A percentile compares a stretch with the other conserved stretches of the same genome.
Conservation (phyloP, 2,329 filamentous ascomycete species). For the Seiridium unicorne region DNA sequence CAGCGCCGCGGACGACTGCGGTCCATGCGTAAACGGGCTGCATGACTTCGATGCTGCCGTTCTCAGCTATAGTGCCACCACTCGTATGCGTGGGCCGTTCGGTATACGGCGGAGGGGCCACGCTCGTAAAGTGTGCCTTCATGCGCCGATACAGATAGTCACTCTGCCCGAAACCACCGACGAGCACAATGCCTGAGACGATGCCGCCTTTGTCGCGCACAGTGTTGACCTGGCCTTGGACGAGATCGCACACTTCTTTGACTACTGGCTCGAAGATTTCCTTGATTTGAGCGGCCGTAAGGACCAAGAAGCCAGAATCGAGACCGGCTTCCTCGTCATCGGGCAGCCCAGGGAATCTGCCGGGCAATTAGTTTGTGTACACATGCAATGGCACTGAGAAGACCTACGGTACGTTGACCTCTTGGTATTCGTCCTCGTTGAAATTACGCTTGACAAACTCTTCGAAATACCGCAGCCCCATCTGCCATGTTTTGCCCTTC, state of each 20-base stretch:
- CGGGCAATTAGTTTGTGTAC: neutral
- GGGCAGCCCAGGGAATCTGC: constrained; percentile 67
- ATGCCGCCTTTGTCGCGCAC: constrained; percentile 61
- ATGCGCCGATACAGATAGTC: constrained; percentile 72
- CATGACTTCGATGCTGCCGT: constrained; percentile 71
- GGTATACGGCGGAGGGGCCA: constrained; percentile 61
- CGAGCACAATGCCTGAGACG: constrained; percentile 74
- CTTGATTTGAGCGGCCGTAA: constrained; percentile 68
- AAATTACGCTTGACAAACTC: constrained; percentile 85
- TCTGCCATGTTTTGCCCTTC: constrained; percentile 78
- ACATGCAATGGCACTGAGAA: neutral
- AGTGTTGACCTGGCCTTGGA: constrained; percentile 64
- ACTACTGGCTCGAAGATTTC: constrained; percentile 75
- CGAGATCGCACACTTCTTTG: constrained; percentile 66
- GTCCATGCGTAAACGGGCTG: constrained; percentile 83
- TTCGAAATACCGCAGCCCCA: constrained; percentile 77
- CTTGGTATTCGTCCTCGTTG: constrained; percentile 72
- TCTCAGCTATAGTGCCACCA: constrained; percentile 38
- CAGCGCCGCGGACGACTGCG: constrained; percentile 74
- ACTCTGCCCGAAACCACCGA: constrained; percentile 79
- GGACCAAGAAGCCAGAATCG: constrained; percentile 73
- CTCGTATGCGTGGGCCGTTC: constrained; percentile 68
- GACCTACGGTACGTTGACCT: constrained; percentile 71
- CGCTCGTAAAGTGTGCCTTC: constrained; percentile 64
- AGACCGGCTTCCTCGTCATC: constrained; percentile 74